Evolutionary conservation across 352 stramenopile genomes (phyloP), one percentile per base, ranked within the genome.

Genomic region (Phytophthora aleatoria): DNA sequence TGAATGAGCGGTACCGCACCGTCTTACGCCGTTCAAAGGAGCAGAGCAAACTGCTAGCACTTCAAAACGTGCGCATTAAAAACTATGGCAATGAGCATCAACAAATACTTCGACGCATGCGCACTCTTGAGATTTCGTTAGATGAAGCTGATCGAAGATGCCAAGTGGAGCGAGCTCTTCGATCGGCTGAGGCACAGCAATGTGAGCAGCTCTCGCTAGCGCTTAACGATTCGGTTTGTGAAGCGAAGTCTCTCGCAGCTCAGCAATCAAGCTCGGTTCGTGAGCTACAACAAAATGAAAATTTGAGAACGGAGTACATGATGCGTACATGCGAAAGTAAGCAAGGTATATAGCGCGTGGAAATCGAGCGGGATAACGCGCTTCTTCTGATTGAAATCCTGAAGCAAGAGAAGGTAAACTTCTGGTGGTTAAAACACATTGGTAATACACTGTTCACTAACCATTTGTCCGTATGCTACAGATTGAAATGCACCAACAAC

Each of bases 31-130:
- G 85, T 12, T 74, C 78, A 1, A 73, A 82, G 5, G 85, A 94
- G 48, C 85, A 94, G 57, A 69, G 80, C 15, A 92, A 86, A 39
- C 64, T 94, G 16, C 65, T 94, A 13, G 71, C 70, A 10, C 74
- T 91, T 3, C 83, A 94, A 56, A 89, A 80, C 36, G 43, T 50
- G 11, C 78, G 85, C 8, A 73, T 90, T 16, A 42, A 64, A 9
- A 77, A 69, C 31, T 74, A 94, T 60, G 69, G 69, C 28, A 77
- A 86, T 10, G 72, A 85, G 3, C 78, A 92, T 31, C 71, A 90
- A 33, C 80, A 87, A 41, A 71, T 90, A 11, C 58, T 94, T 20
- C 56, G 74, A 9, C 79, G 77, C 11, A 69, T 90, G 28, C 67
- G 41, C 1, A 54, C 57, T n/a, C 72, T 94, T 8, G 80, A 90